Conservation (phyloP, 1,284 basidiomycete genomes). For the Apiotrichum siamense region DNA sequence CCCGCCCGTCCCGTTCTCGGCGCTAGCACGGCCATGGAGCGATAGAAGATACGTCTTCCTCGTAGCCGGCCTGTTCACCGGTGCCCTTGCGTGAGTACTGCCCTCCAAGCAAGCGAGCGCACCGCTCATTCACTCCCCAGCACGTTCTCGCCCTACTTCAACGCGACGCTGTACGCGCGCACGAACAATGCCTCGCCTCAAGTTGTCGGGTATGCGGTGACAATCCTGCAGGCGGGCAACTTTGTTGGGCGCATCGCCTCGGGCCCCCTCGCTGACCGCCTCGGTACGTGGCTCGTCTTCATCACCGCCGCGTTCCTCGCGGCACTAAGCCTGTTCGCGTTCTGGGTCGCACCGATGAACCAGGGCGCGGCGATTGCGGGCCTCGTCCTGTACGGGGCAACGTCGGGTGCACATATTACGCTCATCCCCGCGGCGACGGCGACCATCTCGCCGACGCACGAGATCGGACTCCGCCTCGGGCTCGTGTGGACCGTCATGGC, state of each 20-base stretch:
- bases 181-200: background rate
- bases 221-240: constrained; percentile 7
- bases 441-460: constrained; percentile 34
- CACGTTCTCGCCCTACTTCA: constrained; percentile 14
- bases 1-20: constrained; percentile 10
- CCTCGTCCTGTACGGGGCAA: constrained; percentile 31
- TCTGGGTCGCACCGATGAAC: constrained; percentile 24
- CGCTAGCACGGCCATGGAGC: constrained; percentile 6
- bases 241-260: constrained; percentile 2
- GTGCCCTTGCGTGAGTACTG: no score
- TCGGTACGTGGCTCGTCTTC: constrained; percentile 12
- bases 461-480: constrained; percentile 42
- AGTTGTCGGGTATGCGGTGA: constrained; percentile 6
- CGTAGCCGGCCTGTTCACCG: constrained; percentile 7
- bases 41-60: constrained; percentile 9
- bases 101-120: no score
- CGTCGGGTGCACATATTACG: constrained; percentile 37
- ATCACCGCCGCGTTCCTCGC: background rate
- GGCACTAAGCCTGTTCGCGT: constrained; percentile 2
- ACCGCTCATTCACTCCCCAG: no score
- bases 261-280: constrained; percentile 7
- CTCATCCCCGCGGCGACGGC: constrained; percentile 38
- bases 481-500: constrained; percentile 34
- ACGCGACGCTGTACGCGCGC: constrained; percentile 4
- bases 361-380: constrained; percentile 27